Conservation (phyloP, 2,329 filamentous ascomycete genomes). For the Aspergillus udagawae region DNA sequence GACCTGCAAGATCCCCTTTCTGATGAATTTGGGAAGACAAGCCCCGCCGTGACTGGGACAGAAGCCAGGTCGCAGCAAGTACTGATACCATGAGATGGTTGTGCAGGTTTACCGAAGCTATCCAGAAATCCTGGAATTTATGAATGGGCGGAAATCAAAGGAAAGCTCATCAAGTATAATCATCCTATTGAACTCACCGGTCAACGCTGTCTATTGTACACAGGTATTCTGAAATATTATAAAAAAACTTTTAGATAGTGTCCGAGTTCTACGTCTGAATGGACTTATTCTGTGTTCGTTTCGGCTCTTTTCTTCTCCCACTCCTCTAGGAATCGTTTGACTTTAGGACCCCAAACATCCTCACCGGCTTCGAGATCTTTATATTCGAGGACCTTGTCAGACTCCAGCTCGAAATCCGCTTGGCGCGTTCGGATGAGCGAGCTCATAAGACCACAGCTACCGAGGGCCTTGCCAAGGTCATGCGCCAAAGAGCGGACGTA, state of each 20-base stretch:
- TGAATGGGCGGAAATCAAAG: not conserved
- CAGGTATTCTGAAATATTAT: not conserved
- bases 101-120: not conserved
- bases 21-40: not conserved
- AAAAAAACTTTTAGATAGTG: not conserved
- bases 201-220: not conserved
- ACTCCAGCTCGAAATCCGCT: constrained; percentile 69
- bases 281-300: constrained; percentile 6
- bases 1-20: not conserved
- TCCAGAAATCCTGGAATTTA: not conserved
- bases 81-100: not conserved
- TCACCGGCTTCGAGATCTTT: constrained; percentile 72
- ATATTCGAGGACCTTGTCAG: constrained; percentile 71
- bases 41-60: not conserved
- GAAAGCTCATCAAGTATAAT: not conserved
- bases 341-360: constrained; percentile 74
- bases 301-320: constrained; percentile 44
- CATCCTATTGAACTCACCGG: not conserved
- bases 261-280: not conserved
- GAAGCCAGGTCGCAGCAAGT: not conserved
- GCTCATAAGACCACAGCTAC: constrained; percentile 81
- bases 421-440: constrained; percentile 77
- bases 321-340: constrained; percentile 55
- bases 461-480: constrained; percentile 78
- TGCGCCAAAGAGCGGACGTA: constrained; percentile 94